Conservation (phyloP, 2,329 filamentous ascomycete genomes). For the Kalaharituber pfeilii region DNA sequence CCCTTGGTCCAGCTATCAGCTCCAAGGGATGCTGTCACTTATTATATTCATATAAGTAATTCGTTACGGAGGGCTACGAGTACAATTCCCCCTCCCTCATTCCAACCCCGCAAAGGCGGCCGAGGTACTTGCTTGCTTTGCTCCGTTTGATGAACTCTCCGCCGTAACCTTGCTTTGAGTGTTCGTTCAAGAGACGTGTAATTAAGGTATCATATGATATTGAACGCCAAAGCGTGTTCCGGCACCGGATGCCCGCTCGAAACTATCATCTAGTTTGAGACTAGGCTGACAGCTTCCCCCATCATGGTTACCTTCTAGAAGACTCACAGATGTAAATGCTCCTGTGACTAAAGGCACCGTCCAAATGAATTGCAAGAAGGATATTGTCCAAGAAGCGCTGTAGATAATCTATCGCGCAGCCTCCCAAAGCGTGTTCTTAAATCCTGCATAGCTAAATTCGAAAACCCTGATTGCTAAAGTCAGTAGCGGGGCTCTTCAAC, state of each 20-base stretch:
- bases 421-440: slow-evolving; percentile 28
- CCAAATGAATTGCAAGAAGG: slow-evolving; percentile 26
- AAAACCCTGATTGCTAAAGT: slow-evolving; percentile 29
- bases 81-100: too few relatives aligned
- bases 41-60: too few relatives aligned
- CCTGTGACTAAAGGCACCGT: slow-evolving; percentile 31
- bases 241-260: slow-evolving; percentile 28
- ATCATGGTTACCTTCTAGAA: neutral
- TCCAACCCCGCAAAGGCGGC: too few relatives aligned
- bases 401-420: slow-evolving; percentile 29
- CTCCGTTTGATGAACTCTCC: neutral
- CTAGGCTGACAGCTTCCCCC: neutral
- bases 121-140: too few relatives aligned
- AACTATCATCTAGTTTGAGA: slow-evolving; percentile 27
- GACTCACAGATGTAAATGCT: slow-evolving; percentile 26
- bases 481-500: slow-evolving; percentile 29
- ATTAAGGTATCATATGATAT: slow-evolving; percentile 31
- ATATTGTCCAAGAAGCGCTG: slow-evolving; percentile 31
- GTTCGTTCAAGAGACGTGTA: slow-evolving; percentile 28
- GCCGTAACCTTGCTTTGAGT: slow-evolving; percentile 27
- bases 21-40: too few relatives aligned
- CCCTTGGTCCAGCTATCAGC: too few relatives aligned
- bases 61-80: too few relatives aligned
- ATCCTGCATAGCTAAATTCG: slow-evolving; percentile 31
- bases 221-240: slow-evolving; percentile 29